Base-by-base conservation (phyloP, 345 rosid genomes). In the Brassica cretica region DNA sequence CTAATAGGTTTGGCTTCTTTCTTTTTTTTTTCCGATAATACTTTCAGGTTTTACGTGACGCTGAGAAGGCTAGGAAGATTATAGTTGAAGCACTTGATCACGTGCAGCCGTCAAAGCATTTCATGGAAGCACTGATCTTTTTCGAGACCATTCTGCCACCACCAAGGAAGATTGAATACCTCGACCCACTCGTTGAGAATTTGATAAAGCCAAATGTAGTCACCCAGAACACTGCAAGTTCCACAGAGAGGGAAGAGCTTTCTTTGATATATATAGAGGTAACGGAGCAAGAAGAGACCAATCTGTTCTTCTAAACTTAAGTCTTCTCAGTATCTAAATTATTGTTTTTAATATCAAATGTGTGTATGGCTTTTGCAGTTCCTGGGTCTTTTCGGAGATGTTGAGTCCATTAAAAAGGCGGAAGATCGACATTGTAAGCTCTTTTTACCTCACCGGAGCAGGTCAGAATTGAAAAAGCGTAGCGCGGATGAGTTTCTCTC, bases 201-300 rank as follows among this genome's bases (percentile, higher is more conserved):
- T 85, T 93, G 76, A 78, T 96, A 59, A 46, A 62, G 29, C 85
- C 92, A 37, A 88, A 70, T 81, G 78, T 87, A 19, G 95, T 93
- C 67, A 83, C 66, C 78, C 68, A 76, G 58, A 80, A 59, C 78
- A 39, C 68, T 76, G 86, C 90, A 55, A 87, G 81, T 87, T 68
- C 83, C 35, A 76, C 87, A 14, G 99, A 96, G 77, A 89, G 89
- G 77, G 99, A 96, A 82, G 97, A 96, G 73, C 72, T 93, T 16
- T 91, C 97, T 8, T 80, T 88, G 77, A 88, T 93, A 72, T 93
- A 85, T 86, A 79, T 93, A 81, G 98, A 96, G 97, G 98, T 93
- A 82, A 81, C 0, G 1, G 10, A 75, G 71, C 18, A 44, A 8
- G 51, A 37, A 10, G 66, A 19, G 56, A 49, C 9, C 68, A 21